Evolutionary conservation across 441 rosid species (phyloP), one percentile per base, ranked within the genome.

Genomic region (Arabidopsis lyrata): DNA sequence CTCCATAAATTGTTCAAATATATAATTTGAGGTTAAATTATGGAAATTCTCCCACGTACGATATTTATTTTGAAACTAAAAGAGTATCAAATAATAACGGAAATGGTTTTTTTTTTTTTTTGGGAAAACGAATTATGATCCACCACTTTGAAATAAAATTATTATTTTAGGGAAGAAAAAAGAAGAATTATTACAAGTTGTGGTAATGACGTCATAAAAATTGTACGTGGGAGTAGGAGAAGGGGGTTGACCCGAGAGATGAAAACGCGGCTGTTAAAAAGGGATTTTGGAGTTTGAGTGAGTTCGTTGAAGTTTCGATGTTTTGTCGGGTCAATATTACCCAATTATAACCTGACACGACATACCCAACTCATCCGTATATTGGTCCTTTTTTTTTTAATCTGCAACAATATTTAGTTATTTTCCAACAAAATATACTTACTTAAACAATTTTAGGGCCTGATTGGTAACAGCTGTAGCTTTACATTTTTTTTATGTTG

Each of bases 291-390:
- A 24, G 27, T 22, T 22, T 15, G 27, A 35, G n/a, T 20, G 57
- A 68, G 49, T 57, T 55, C 24, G 44, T 60, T 45, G 9, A 12
- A 31, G 44, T 38, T 52, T 38, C 61, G 47, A 42, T 48, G 58
- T 56, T 81, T 70, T 52, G 77, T 74, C 71, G 72, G 78, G 58
- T 15, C 52, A 61, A 24, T 50, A 8, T 18, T 16, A 3, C 0
- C 68, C 36, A 47, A 18, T 63, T 15, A 55, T 39, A 34, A 18
- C 57, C 11, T 48, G 38, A 42, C 73, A 56, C 61, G 64, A 14
- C 54, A 18, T 14, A 6, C 13, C 55, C 34, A 31, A 44, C 35
- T 48, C 20, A 44, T 57, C 16, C 56, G 34, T 10, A n/a, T 20
- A 9, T 16, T 10, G 14, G 11, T 63, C 31, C 57, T 24, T 24